These are phyloP conservation scores for Dichomitus squalens DNA, from an alignment of 1,284 basidiomycete genomes.

Conservation along the genomic window DNA sequence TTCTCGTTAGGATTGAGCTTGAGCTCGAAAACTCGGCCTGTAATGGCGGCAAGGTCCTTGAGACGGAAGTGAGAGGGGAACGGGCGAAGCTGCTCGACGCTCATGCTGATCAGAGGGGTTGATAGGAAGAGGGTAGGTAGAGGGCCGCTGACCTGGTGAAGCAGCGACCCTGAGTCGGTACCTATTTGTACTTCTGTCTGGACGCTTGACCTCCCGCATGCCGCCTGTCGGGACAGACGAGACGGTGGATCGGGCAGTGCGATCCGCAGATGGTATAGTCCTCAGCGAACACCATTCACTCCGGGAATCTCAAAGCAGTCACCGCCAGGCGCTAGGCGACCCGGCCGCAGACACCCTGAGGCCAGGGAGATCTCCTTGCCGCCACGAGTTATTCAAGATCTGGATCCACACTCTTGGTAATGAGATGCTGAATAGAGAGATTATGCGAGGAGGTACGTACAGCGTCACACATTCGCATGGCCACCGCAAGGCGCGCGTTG, in stretches of 20 bases:
- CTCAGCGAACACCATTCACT: conserved; percentile 3
- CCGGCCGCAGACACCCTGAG: background rate
- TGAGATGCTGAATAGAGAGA: conserved; percentile 1
- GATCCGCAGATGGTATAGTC: conserved; percentile 8
- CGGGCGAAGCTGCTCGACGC: conserved; percentile 22
- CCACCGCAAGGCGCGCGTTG: conserved; percentile 5
- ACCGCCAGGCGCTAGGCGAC: background rate
- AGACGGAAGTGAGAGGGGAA: conserved; percentile 26
- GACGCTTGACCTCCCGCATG: conserved; percentile 1
- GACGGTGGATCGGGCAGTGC: conserved; percentile 3
- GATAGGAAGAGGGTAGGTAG: background rate
- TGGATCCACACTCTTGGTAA: conserved; percentile 1
- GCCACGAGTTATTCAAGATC: background rate
- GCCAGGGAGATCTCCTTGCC: conserved; percentile 3
- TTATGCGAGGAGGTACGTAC: background rate
- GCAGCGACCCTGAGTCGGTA: background rate
- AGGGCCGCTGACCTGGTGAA: background rate
- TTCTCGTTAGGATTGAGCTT: conserved; percentile 25
- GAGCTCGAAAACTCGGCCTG: conserved; percentile 23
- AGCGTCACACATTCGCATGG: conserved; percentile 1
- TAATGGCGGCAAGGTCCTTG: conserved; percentile 22
- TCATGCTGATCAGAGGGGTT: conserved; percentile 13
- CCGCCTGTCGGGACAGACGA: background rate
- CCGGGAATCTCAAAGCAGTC: conserved; percentile 4
- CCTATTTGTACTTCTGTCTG: conserved; percentile 16